phyloP scores from a whole-genome alignment of 2,329 filamentous ascomycete genomes.

The Coniochaeta sp. region DNA sequence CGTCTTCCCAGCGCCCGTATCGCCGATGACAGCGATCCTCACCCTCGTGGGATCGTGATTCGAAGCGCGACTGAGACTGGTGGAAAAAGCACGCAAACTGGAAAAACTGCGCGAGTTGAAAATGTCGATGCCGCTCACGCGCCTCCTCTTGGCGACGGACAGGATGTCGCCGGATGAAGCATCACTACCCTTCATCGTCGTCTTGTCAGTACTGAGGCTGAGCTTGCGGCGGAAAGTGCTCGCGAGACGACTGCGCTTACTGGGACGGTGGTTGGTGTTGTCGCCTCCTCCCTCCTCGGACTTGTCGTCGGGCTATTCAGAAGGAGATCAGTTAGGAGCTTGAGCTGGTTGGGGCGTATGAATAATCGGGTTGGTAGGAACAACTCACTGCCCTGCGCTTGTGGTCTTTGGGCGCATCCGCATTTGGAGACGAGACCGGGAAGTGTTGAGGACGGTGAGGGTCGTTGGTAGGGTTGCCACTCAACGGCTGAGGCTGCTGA shows the following conservation, averaged over 20 bases:
- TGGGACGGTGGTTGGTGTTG: no score
- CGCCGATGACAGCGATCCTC: slow-evolving; percentile 13
- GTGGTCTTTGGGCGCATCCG: not conserved
- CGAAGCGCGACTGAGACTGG: not conserved
- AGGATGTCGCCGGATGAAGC: not conserved
- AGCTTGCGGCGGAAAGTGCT: not conserved
- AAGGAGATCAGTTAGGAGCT: no score
- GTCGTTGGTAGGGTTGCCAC: no score
- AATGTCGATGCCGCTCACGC: not conserved
- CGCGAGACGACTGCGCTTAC: not conserved
- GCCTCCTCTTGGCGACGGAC: not conserved
- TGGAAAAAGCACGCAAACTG: not conserved
- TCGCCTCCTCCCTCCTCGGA: not conserved
- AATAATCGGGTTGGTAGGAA: no score
- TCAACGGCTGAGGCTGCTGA: no score
- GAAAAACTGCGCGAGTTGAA: not conserved
- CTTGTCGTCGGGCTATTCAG: no score
- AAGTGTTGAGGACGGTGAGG: no score
- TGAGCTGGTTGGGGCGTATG: no score
- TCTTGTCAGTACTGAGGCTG: not conserved
- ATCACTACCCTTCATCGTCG: not conserved
- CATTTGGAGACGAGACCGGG: no score
- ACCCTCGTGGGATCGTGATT: slow-evolving; percentile 6
- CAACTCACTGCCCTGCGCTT: not conserved
- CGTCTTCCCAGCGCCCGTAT: slow-evolving; percentile 11